phyloP scores from a whole-genome alignment of 2,329 filamentous ascomycete species.

The Nigrospora osmanthi region DNA sequence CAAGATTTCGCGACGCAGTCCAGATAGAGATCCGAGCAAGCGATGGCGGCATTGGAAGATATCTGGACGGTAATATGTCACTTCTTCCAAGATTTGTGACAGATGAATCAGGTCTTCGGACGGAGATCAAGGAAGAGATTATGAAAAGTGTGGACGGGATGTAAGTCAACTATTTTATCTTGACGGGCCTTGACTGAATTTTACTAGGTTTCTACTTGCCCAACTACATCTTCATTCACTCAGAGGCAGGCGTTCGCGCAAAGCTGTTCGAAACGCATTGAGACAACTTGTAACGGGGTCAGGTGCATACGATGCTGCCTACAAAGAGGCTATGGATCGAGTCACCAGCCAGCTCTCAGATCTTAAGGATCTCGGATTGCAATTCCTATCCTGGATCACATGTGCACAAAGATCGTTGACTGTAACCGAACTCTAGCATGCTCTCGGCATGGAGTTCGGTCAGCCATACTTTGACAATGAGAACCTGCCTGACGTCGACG shows the following conservation, averaged over 20 bases:
- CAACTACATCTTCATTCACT: constrained; percentile 27
- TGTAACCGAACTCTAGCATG: constrained; percentile 29
- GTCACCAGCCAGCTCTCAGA: constrained; percentile 28
- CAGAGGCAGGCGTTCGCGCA: constrained; percentile 18
- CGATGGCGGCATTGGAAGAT: too few relatives aligned
- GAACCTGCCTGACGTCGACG: constrained; percentile 22
- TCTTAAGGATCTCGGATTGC: constrained; percentile 25
- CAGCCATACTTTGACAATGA: constrained; percentile 21
- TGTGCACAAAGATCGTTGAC: constrained; percentile 25
- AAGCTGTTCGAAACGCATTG: constrained; percentile 23
- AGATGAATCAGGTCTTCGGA: constrained; percentile 8
- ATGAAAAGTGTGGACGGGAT: constrained; percentile 20
- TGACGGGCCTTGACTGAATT: constrained; percentile 1
- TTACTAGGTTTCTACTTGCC: constrained; percentile 29
- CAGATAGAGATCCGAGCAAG: too few relatives aligned
- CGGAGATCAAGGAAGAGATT: constrained; percentile 14
- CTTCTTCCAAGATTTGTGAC: constrained; percentile 9
- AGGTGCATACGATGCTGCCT: constrained; percentile 26
- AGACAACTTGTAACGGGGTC: constrained; percentile 18
- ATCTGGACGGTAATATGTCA: constrained; percentile 9
- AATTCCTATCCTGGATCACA: constrained; percentile 31
- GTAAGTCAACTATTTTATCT: constrained; percentile 13
- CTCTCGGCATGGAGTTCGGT: constrained; percentile 27
- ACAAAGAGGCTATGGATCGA: constrained; percentile 30
- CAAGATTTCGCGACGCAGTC: constrained; percentile 9